These are phyloP conservation scores for Heritiera fomes DNA, from an alignment of 345 rosid genomes.

Conservation along the genomic window DNA sequence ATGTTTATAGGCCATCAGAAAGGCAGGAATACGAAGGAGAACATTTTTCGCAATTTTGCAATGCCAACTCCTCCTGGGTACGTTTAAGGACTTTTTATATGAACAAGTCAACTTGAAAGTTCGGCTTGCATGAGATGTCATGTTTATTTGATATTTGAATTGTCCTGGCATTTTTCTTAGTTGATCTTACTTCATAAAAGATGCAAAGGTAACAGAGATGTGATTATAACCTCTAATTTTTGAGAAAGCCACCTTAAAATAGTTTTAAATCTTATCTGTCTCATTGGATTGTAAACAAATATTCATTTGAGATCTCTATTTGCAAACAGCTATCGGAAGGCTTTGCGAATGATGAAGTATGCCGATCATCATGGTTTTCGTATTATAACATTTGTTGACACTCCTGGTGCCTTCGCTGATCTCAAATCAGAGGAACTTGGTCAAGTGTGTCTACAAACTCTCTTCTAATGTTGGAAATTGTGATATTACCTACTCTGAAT, in stretches of 20 bases:
- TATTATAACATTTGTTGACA: conserved; percentile 75
- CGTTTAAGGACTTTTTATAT: conserved; percentile 14
- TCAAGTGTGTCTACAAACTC: conserved; percentile 46
- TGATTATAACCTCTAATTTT: not conserved
- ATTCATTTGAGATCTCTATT: not conserved
- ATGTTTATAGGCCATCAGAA: conserved; percentile 99
- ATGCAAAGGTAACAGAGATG: not conserved
- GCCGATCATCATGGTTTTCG: conserved; percentile 87
- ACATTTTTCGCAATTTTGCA: conserved; percentile 91
- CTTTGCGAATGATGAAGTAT: conserved; percentile 85
- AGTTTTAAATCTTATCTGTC: not conserved
- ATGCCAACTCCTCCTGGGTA: conserved; percentile 99
- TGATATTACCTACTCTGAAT: conserved; percentile 8
- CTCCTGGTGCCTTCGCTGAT: conserved; percentile 84
- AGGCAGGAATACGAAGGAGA: conserved; percentile 98
- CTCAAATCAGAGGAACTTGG: conserved; percentile 78
- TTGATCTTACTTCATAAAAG: not conserved
- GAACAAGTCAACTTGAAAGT: not conserved
- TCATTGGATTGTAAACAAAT: not conserved
- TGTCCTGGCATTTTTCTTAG: not conserved
- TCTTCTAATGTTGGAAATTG: conserved; percentile 2
- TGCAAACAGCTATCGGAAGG: conserved; percentile 72
- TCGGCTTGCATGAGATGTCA: conserved; percentile 11
- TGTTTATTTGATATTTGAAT: not conserved
- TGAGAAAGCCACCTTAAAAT: not conserved